Conservation (phyloP, 2,329 filamentous ascomycete genomes). For the Pseudogymnoascus pannorum region DNA sequence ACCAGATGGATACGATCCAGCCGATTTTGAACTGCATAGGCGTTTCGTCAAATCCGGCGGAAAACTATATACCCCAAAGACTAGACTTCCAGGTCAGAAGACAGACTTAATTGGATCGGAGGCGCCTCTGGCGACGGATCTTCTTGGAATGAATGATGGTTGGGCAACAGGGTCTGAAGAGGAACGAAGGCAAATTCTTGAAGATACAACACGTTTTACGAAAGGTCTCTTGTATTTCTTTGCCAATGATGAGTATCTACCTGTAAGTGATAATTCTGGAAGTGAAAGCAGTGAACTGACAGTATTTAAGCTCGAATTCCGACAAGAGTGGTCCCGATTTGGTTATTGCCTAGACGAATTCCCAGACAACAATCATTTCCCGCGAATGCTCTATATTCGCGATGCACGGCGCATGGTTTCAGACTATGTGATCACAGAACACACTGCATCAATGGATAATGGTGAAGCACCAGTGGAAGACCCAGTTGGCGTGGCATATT, state of each 20-base stretch:
- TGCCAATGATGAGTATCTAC: neutral
- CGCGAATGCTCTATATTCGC: slow-evolving; percentile 25
- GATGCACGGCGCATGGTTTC: slow-evolving; percentile 24
- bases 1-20: slow-evolving; percentile 19
- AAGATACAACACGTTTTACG: slow-evolving; percentile 10
- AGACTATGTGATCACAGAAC: slow-evolving; percentile 23
- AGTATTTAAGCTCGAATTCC: neutral
- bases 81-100: slow-evolving; percentile 15
- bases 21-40: slow-evolving; percentile 13
- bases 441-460: slow-evolving; percentile 15
- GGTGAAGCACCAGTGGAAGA: neutral
- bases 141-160: slow-evolving; percentile 21
- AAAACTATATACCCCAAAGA: slow-evolving; percentile 13
- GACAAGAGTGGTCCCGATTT: slow-evolving; percentile 18
- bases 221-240: neutral
- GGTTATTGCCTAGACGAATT: slow-evolving; percentile 26
- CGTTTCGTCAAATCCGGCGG: neutral
- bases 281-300: neutral
- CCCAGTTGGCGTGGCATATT: slow-evolving; percentile 21
- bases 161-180: slow-evolving; percentile 14
- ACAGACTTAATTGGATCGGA: slow-evolving; percentile 19
- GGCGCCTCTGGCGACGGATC: slow-evolving; percentile 19
- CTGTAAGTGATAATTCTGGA: neutral
- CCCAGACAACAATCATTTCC: slow-evolving; percentile 23
- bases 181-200: slow-evolving; percentile 13